Evolutionary conservation across 495 filamentous ascomycete species (phyloP), one percentile per base, ranked within the genome.

Genomic region (Talaromyces wortmannii): DNA sequence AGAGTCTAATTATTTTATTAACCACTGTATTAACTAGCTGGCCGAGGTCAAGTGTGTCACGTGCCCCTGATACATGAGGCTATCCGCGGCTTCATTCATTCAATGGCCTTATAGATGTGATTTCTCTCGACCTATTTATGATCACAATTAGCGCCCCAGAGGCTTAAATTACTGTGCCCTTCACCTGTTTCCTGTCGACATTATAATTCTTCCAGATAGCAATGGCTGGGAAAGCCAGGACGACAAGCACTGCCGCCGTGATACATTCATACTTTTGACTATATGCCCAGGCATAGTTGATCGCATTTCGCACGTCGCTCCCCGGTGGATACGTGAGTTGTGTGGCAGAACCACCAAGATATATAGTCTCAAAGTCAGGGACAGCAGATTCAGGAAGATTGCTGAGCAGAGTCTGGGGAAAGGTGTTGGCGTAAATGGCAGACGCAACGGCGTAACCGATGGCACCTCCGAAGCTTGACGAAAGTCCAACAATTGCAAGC

Each of bases 381-480:
- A 30, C 30, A 11, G 51, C 51, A 16, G 18, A 53, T 10, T 53
- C 51, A 10, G 51, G 51, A 18, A 53, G 17, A 0, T 15, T 23
- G 13, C 33, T 16, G 7, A 52, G 59, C 15, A 92, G 68, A 13
- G 72, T 74, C 0, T 52, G 32, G 10, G 85, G 86, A 63, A 90
- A 83, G 29, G 78, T 71, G 56, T 76, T 74, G 13, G 78, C 82
- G 78, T 84, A 89, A 62, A 89, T 79, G 48, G 84, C 83, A 0
- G 68, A 70, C 6, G 81, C 69, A 6, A 89, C 66, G 31, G 80
- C 73, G 11, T 62, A 59, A 6, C 87, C 87, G 55, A 89, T 79
- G 12, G 80, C 83, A 40, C 84, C 83, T 12, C 87, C 87, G 7
- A 89, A 67, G 55, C 64, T 76, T 31, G 77, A 66, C 59, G 86